Evolutionary conservation across 2,329 filamentous ascomycete species (phyloP), one percentile per base, ranked within the genome.

Genomic region (Zopfia rhizophila): DNA sequence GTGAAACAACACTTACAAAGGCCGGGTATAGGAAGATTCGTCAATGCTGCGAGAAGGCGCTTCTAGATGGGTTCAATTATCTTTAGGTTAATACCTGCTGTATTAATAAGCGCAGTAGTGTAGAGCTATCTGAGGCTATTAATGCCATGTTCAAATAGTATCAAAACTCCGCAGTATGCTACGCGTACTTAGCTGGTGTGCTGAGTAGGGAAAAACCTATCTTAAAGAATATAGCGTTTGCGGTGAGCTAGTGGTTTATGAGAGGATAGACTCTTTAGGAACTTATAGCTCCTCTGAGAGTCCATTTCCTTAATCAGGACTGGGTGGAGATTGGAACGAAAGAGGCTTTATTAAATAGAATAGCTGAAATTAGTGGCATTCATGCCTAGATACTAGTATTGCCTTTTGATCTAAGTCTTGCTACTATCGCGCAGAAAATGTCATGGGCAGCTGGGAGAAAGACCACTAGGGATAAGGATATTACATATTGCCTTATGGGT

Each of bases 401-500:
- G n/a, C n/a, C n/a, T n/a, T n/a, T 8, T 27, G 8, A 27, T 27
- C 24, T 27, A 27, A n/a, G 8, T 27, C 8, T 8, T 8, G 24
- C 24, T 8, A 27, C 8, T n/a, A 27, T 27, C n/a, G 24, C 24
- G 42, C 8, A 8, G 8, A 27, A 8, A 27, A 8, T 27, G 8
- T 27, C 24, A n/a, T 27, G 24, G 24, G 35, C 23, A 5, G 4
- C n/a, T 4, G 21, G 16, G 4, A 3, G 42, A 3, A 3, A 22
- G 14, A 42, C 37, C 3, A 42, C 53, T 5, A 25, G 44, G 22
- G 18, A 18, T 8, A 61, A 65, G 45, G 61, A 65, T 44, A 39
- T 23, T 16, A 55, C 59, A 7, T 65, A 65, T 38, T 65, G 38
- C 16, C 49, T 65, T 5, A 35, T 65, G 7, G 61, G 61, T 2